These are phyloP conservation scores for Colletotrichum sp. DNA, from an alignment of 2,329 filamentous ascomycete species.

Conservation along the genomic window DNA sequence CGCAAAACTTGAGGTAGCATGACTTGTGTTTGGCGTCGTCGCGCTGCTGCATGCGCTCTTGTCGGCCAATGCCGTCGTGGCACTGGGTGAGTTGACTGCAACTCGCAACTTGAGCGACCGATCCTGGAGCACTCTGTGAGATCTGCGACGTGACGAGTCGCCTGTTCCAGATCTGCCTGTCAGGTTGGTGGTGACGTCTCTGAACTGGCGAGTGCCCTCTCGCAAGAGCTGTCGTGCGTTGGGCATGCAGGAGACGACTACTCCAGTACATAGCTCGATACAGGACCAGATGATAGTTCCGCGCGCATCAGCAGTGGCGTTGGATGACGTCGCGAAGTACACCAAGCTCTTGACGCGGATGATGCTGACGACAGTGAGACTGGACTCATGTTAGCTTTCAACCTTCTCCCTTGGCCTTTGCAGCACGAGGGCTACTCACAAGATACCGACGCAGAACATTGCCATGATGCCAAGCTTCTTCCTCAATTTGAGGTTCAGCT, in stretches of 20 bases:
- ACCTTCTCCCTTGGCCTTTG: neutral
- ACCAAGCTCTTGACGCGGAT: slow-evolving; percentile 36
- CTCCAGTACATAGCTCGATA: neutral
- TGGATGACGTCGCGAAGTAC: slow-evolving; percentile 41
- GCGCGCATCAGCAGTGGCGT: neutral
- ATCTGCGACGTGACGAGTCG: neutral
- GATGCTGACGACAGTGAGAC: slow-evolving; percentile 34
- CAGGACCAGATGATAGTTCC: neutral
- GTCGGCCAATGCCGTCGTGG: neutral
- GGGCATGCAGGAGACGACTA: neutral
- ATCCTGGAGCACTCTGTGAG: neutral
- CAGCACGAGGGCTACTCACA: neutral
- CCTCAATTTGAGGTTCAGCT: slow-evolving; percentile 33
- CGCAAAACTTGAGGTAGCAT: neutral
- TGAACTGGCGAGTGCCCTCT: neutral
- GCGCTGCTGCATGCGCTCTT: neutral
- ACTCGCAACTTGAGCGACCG: neutral
- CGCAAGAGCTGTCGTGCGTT: neutral
- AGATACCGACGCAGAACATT: slow-evolving; percentile 39
- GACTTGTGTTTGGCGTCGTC: neutral
- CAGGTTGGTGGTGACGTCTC: neutral
- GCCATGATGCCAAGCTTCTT: slow-evolving; percentile 40
- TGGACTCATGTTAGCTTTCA: slow-evolving; percentile 2
- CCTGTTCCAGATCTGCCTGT: neutral
- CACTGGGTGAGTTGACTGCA: neutral